Base-by-base conservation (phyloP, 208 protist species). In the Plasmodiophora brassicae region DNA sequence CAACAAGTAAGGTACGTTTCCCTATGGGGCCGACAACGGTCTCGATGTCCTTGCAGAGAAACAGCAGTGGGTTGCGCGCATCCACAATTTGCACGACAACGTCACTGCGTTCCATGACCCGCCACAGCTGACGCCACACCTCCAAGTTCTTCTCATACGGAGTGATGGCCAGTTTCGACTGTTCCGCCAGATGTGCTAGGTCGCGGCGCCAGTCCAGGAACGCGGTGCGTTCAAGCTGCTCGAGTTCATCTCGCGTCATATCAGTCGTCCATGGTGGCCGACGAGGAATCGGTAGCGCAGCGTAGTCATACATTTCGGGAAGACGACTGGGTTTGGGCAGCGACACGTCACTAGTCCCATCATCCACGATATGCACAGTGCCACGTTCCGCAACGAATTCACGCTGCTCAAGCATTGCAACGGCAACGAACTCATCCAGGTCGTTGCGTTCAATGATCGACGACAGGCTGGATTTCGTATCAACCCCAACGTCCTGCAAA, bases 41-140 rank as follows among this genome's bases (percentile, higher is more conserved):
- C 65, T 78, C 65, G 32, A 78, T 65, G 54, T 71, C 85, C 36
- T 88, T 71, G 28, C 85, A 88, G 5, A 28, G 46, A 86, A 88
- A 88, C 20, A 88, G 28, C 28, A 88, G 54, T 39, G 85, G 85
- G 60, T 88, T 88, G 8, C 85, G 22, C n/a, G 85, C 85, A 88
- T 88, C 85, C 35, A 88, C 85, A 86, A 88, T 88, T 83, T 88
- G 85, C 10, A 88, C 85, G 20, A 88, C 54, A 5, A 86, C 10
- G 25, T 86, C 43, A 86, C 84, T 86, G 10, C 84, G 5, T 86
- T 60, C 43, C 28, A 50, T 71, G 32, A 86, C 46, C 43, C 85
- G 22, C 85, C 85, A 88, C 10, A 88, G n/a, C 28, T 88, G 85
- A 38, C 46, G 22, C 85, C 85, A 88, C 10, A 88, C 85, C 39